Evolutionary conservation across 2,329 filamentous ascomycete genomes (phyloP), one percentile per base, ranked within the genome.

Genomic region (Chrysoporthe austroafricana): DNA sequence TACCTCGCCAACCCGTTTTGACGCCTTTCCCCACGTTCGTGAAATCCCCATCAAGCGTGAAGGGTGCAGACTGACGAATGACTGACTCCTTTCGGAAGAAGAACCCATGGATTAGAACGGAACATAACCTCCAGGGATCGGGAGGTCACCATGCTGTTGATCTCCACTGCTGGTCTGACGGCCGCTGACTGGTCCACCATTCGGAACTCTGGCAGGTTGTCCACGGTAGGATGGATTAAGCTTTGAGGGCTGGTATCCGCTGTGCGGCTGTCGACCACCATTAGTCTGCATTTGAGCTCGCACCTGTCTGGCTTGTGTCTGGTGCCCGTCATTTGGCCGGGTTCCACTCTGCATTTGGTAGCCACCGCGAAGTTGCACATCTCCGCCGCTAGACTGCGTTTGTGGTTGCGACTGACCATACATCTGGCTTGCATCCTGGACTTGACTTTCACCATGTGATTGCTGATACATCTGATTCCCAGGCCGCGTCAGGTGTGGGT

Each of bases 1-100:
- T 44, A 48, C 46, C 61, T 63, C 48, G 48, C 61, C 61, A 54
- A 42, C 50, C 61, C 61, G 36, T 63, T 54, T 54, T 63, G 61
- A 63, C 61, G 61, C 61, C 61, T 16, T 54, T 44, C 26, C 61
- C 61, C 13, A 42, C 48, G 18, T 42, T 34, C 48, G 11, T 16
- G 14, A 43, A 18, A 43, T 16, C n/a, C n/a, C 34, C 18, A 59
- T 36, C 46, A 16, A 54, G 48, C 16, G 50, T 26, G 46, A 63
- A 32, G 36, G 34, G 34, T 44, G 34, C 43, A 54, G 57, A 42
- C 9, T 21, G 46, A 62, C 39, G 48, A 14, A 43, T 21, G 1
- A 39, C n/a, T 21, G 1, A 39, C n/a, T 18, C 48, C 18, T 11
- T 18, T 48, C 46, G 43, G 14, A 21, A 60, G 5, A 36, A 62